Percentiles rank a stretch among this genome's conserved stretches.
phyloP scores from a whole-genome alignment of 2,329 filamentous ascomycete genomes.

The Penicillium decumbens region DNA sequence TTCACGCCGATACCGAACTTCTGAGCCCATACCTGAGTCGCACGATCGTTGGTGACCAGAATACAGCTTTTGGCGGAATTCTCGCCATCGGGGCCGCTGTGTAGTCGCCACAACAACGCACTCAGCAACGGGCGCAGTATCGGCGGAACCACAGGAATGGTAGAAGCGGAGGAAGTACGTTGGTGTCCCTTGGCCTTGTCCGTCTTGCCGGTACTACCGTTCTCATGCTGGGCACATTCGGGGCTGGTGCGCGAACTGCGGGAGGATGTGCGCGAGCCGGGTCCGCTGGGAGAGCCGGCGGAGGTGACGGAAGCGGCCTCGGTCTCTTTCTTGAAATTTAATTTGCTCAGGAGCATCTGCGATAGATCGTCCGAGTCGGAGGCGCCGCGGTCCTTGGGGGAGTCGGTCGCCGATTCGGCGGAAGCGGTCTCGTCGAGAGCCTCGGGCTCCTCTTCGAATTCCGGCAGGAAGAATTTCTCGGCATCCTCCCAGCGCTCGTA shows the following conservation, averaged over 20 bases:
- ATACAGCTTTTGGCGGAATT: conserved; percentile 38
- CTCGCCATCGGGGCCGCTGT: conserved; percentile 32
- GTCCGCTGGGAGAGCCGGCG: conserved; percentile 41
- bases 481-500: conserved; percentile 46
- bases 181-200: conserved; percentile 27
- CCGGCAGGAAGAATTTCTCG: conserved; percentile 44
- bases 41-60: conserved; percentile 43
- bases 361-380: conserved; percentile 38
- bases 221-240: conserved; percentile 35
- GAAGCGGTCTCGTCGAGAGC: conserved; percentile 16
- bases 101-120: conserved; percentile 44
- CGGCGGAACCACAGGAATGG: conserved; percentile 37
- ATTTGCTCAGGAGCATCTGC: conserved; percentile 46
- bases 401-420: conserved; percentile 18
- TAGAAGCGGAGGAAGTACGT: conserved; percentile 32
- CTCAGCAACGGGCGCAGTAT: conserved; percentile 43
- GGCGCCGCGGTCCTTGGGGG: conserved; percentile 20
- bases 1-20: conserved; percentile 47
- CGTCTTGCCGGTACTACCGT: conserved; percentile 21
- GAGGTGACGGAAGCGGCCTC: conserved; percentile 40
- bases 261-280: conserved; percentile 42
- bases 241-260: conserved; percentile 45
- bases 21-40: conserved; percentile 44
- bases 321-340: conserved; percentile 45
- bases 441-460: conserved; percentile 42